Base-by-base conservation (phyloP, 179 eudicot species). In the Amaranthus tricolor region DNA sequence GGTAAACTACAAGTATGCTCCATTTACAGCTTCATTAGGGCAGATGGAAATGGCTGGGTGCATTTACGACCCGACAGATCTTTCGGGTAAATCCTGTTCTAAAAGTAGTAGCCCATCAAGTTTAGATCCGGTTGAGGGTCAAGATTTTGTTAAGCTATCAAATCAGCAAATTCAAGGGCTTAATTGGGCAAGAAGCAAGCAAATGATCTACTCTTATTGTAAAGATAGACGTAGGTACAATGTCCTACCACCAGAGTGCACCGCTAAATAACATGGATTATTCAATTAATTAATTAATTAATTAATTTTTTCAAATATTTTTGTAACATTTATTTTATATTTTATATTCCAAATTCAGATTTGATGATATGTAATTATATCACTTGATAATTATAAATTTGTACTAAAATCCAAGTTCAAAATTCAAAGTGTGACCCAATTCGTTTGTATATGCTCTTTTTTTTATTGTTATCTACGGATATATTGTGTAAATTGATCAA, bases 141-240 rank as follows among this genome's bases (percentile, higher is more conserved):
- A 81, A 58, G 88, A 85, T 57, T 95, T 92, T 85, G 85, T 84
- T 8, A 89, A 82, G 85, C 76, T 95, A 54, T 86, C 92, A n/a
- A 60, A 80, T 19, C 85, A 90, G 71, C 97, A 95, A 76, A 80
- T n/a, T 4, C 75, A 83, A 56, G 99, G 95, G 56, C 76, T 95
- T 69, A 77, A 89, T 50, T 92, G 97, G 99, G 87, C 85, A 52
- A 89, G 95, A 72, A 73, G 73, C 75, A 88, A 81, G 71, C 85
- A 84, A 61, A 82, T 95, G 97, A 84, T 88, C 17, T 95, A 95
- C 83, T 90, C 99, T 4, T 95, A 95, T 53, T 95, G 99, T 77
- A 82, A 86, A 82, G 99, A 94, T 76, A 88, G 82, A 60, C 44
- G 80, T 43, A 83, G 99, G 82, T 95, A 90, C 71, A 92, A 87